Evolutionary conservation across 1,139 yeast species (phyloP).

Genomic region (Pichia sp.): DNA sequence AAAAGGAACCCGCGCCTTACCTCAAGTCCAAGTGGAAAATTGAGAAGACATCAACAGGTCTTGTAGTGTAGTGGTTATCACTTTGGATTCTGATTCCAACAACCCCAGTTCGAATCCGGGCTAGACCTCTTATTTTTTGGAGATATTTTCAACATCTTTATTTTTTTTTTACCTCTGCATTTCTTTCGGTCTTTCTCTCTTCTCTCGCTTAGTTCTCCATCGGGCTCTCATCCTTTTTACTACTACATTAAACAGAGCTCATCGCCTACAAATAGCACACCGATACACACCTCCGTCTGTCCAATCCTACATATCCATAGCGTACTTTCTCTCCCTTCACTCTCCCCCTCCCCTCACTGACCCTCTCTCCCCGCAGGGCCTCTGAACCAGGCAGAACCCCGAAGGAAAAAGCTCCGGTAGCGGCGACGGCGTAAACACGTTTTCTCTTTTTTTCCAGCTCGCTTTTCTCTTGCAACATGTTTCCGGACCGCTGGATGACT

Average conservation of each 20-base stretch:
- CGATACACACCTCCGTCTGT: no score
- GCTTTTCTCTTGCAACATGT: neutral
- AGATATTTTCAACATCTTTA: neutral
- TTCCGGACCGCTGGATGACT: neutral
- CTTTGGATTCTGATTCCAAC: conserved; percentile 34
- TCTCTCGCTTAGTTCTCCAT: no score
- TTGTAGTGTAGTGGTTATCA: conserved; percentile 35
- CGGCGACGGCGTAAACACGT: neutral
- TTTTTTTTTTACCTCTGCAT: neutral
- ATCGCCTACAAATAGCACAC: no score
- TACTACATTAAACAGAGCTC: no score
- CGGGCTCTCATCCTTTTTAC: no score
- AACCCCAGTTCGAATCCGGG: conserved; percentile 37
- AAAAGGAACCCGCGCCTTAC: neutral
- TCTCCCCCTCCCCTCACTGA: no score
- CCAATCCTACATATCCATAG: no score
- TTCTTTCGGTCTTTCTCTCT: neutral
- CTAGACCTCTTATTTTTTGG: conserved; percentile 25
- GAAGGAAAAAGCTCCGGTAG: neutral
- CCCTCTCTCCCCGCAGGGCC: neutral
- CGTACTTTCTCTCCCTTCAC: no score
- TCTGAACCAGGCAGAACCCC: neutral
- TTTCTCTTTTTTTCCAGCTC: neutral
- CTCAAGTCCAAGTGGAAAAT: neutral
- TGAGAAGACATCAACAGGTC: conserved; percentile 17